Percentiles rank a stretch among this genome's conserved stretches.
These are phyloP conservation scores for Kitagawia praeruptora DNA, from an alignment of 129 eudicot species.

Conservation along the genomic window DNA sequence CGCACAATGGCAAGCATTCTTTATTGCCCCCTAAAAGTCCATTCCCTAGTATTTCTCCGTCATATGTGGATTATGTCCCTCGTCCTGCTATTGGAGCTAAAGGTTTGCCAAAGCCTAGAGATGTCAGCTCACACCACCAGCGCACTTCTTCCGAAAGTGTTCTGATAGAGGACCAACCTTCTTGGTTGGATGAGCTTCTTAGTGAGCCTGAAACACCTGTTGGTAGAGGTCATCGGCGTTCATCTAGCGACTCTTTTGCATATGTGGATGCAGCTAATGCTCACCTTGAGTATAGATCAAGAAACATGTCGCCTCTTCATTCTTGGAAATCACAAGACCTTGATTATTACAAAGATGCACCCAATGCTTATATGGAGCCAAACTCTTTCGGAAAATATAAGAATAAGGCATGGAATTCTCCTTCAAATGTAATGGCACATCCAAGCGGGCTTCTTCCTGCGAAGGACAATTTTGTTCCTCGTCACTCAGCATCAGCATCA, in stretches of 20 bases:
- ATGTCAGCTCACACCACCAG: constrained; percentile 63
- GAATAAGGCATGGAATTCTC: constrained; percentile 53
- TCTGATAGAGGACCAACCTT: constrained; percentile 87
- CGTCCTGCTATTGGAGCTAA: constrained; percentile 53
- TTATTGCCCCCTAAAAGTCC: constrained; percentile 93
- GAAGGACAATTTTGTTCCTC: constrained; percentile 33
- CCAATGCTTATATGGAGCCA: constrained; percentile 29
- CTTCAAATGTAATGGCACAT: constrained; percentile 27
- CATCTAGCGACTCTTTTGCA: constrained; percentile 93
- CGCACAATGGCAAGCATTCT: constrained; percentile 57
- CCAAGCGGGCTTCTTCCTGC: constrained; percentile 41
- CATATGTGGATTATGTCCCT: constrained; percentile 57
- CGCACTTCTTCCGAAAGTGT: constrained; percentile 93
- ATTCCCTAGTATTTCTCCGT: constrained; percentile 64
- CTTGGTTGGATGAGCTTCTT: constrained; percentile 96
- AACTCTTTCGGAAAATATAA: constrained; percentile 35
- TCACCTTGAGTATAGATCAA: constrained; percentile 51
- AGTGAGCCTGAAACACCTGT: constrained; percentile 93
- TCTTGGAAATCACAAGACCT: constrained; percentile 77
- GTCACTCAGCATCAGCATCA: constrained; percentile 28
- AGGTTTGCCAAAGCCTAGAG: constrained; percentile 44
- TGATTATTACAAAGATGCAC: constrained; percentile 42
- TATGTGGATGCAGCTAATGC: constrained; percentile 58
- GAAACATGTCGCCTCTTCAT: constrained; percentile 34
- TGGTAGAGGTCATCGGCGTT: constrained; percentile 86